Evolutionary conservation across 2,329 filamentous ascomycete genomes (phyloP), one percentile per base, ranked within the genome.

Genomic region (Dothideomycetes sp.): DNA sequence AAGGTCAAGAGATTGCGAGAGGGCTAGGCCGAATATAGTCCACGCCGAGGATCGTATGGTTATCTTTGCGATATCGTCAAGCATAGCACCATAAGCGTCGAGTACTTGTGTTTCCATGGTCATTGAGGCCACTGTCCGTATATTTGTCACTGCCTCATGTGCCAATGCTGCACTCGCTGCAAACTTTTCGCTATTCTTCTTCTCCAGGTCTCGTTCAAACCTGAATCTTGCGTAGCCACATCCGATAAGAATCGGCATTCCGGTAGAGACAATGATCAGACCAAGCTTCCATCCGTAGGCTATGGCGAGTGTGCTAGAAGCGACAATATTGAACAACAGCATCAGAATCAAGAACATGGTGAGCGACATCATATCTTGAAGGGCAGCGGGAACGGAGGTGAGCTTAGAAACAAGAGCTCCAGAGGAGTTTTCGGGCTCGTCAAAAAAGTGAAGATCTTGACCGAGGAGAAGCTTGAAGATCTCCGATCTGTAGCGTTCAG

Each of bases 271-370:
- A 6, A 59, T 39, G 3, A 56, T 53, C 4, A 63, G 50, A 22
- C 56, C 58, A 1, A 62, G 52, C 41, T 60, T 61, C 59, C 59
- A 62, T 23, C 58, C 58, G 41, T 51, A 57, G 0, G 51, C 57
- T 18, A 62, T 53, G 4, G 51, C 58, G 3, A 62, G 47, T 10
- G 52, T 47, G 24, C 48, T 51, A 13, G 53, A 54, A 3, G 53
- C 44, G 4, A 55, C 22, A 4, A 62, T 46, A 24, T 57, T 62
- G 34, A 61, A 53, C 2, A 57, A 13, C 2, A 76, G 74, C 7
- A 74, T 70, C 50, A 81, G 68, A 4, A 73, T 59, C 7, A 62
- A 56, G 7, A 50, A 53, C 17, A 60, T 54, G 13, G 62, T 68
- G 0, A 62, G 46, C 0, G 67, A 66, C 11, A 70, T 48, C 4